Conservation (phyloP, 2,329 filamentous ascomycete species). For the Nemania diffusa region DNA sequence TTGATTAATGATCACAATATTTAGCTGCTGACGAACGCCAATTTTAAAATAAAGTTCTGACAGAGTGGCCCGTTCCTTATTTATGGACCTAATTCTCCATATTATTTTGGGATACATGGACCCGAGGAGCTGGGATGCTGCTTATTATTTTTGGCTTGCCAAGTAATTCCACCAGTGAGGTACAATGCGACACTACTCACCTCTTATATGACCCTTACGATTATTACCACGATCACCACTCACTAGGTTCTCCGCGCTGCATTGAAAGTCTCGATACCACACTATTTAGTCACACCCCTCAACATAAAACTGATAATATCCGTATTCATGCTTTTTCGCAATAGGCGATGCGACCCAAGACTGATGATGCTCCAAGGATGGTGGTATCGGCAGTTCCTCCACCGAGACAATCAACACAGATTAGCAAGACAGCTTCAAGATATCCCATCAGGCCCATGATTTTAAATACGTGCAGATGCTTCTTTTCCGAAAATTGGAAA, state of each 20-base stretch:
- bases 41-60: constrained; percentile 16
- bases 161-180: constrained; percentile 15
- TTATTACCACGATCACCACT: neutral
- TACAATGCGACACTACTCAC: constrained; percentile 2
- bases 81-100: neutral
- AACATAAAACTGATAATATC: neutral
- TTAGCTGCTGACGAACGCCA: neutral
- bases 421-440: neutral
- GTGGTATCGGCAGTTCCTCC: neutral
- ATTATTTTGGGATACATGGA: neutral
- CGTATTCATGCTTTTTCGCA: neutral
- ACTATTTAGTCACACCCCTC: neutral
- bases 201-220: neutral
- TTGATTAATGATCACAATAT: neutral
- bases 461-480: neutral
- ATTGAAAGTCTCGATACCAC: neutral
- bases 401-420: neutral
- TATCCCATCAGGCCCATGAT: neutral
- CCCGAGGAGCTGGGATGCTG: neutral
- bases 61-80: neutral
- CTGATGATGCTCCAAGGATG: neutral
- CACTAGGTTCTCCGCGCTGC: constrained; percentile 7
- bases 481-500: neutral
- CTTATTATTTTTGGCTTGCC: neutral
- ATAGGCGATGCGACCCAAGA: neutral